Evolutionary conservation across 1,139 yeast genomes (phyloP).

Genomic region (Saccharomyces pastorianus): DNA sequence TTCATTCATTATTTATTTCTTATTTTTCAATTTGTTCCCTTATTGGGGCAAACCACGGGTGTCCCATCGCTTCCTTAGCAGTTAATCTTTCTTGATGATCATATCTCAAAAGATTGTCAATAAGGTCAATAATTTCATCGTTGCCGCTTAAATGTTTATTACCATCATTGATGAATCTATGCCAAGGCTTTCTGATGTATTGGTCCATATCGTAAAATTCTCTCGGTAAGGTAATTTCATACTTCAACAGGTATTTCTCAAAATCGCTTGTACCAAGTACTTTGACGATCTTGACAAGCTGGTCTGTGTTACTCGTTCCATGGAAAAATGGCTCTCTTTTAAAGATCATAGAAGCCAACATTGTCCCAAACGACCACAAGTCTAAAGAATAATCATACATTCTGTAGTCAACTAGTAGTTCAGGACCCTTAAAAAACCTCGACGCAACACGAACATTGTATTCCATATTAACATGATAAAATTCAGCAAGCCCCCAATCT

Average conservation of each 20-base stretch:
- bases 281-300: conserved; percentile 86
- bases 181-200: conserved; percentile 87
- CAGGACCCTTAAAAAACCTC: conserved; percentile 97
- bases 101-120: conserved; percentile 74
- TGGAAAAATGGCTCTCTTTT: conserved; percentile 96
- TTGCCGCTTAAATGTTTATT: conserved; percentile 60
- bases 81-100: conserved; percentile 94
- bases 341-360: conserved; percentile 94
- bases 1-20: neutral
- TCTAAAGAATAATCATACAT: conserved; percentile 93
- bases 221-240: conserved; percentile 64
- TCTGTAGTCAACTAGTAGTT: conserved; percentile 83
- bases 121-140: conserved; percentile 68
- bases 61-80: conserved; percentile 90
- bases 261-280: conserved; percentile 88
- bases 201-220: conserved; percentile 81
- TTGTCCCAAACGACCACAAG: conserved; percentile 95
- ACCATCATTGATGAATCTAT: conserved; percentile 61
- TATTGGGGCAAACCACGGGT: conserved; percentile 43
- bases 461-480: conserved; percentile 89
- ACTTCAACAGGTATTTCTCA: conserved; percentile 62
- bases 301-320: conserved; percentile 94
- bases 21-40: conserved; percentile 13
- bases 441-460: conserved; percentile 97
- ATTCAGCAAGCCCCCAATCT: conserved; percentile 99